phyloP scores from a whole-genome alignment of 805 yeast genomes.

The Lipomyces starkeyi region DNA sequence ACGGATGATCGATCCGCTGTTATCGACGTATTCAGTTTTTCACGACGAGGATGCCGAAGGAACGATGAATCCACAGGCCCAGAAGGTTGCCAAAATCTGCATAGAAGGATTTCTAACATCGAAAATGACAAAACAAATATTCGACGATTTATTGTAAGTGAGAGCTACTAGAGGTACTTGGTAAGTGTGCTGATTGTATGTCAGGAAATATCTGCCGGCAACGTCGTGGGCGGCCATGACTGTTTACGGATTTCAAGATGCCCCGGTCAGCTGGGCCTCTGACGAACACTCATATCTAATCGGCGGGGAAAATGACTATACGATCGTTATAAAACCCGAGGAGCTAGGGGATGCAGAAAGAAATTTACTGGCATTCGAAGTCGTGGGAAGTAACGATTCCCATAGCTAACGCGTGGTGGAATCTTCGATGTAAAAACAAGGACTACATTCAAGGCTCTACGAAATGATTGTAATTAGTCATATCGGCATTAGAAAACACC shows the following conservation, averaged over 20 bases:
- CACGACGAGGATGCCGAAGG: conserved; percentile 13
- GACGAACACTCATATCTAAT: conserved; percentile 31
- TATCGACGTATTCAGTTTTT: conserved; percentile 32
- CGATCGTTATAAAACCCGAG: conserved; percentile 19
- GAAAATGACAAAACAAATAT: conserved; percentile 8
- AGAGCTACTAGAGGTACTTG: neutral
- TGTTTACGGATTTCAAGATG: conserved; percentile 37
- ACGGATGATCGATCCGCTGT: conserved; percentile 13
- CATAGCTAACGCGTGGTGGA: conserved; percentile 8
- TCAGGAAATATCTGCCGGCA: conserved; percentile 11
- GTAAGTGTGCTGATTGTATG: neutral
- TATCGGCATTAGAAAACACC: neutral
- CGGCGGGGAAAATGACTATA: conserved; percentile 32
- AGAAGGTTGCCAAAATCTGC: conserved; percentile 11
- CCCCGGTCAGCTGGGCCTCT: conserved; percentile 37
- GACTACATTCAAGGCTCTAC: neutral
- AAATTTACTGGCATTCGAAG: conserved; percentile 17
- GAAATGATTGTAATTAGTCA: too few species aligned
- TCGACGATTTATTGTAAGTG: conserved; percentile 22
- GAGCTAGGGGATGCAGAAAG: neutral
- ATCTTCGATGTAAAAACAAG: neutral
- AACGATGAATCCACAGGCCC: too few species aligned
- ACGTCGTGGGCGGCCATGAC: conserved; percentile 25
- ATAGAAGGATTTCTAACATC: conserved; percentile 27
- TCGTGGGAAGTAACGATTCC: conserved; percentile 22